Evolutionary conservation across 2,329 filamentous ascomycete species (phyloP), one percentile per base, ranked within the genome.

Genomic region (Parastagonospora avenae): DNA sequence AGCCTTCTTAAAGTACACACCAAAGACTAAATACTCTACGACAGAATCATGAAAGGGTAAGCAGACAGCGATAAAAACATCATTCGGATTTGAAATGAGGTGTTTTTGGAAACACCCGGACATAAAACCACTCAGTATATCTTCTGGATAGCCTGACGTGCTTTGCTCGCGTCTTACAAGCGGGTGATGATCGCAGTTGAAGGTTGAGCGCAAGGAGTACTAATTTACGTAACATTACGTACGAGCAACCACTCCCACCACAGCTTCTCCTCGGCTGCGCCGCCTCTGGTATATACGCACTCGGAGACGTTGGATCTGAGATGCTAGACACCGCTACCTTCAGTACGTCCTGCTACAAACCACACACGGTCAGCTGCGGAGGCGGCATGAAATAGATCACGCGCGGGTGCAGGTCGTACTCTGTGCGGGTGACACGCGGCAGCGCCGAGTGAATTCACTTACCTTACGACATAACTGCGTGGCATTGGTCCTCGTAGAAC

Each of bases 171-270:
- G 45, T 48, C 46, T 16, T 19, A 16, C 42, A 45, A 16, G 48
- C 12, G 12, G n/a, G 32, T 45, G 47, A 49, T 45, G 44, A 52
- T 55, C 39, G 19, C 14, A 39, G 35, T 19, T 40, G n/a, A 36
- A 16, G 31, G 10, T 28, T 42, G 19, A 15, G 36, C 46, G 52
- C 46, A 41, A 45, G 40, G 43, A 49, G 48, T 19, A 28, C 47
- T 31, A 14, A 24, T 54, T 61, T 60, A 63, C 59, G 62, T 60
- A 62, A 61, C 45, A 61, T 69, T 63, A 67, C 62, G 60, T 67
- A 69, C 64, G 45, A 52, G 44, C 16, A 60, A 64, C 48, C 30
- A 46, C 32, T 27, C 8, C 33, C 11, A 36, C 39, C 42, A 16
- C 19, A 30, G 30, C 52, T 62, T 68, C 65, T 68, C 65, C 65